These are phyloP conservation scores for Magnaporthales sp. DNA, from an alignment of 2,329 filamentous ascomycete species.

Conservation along the genomic window DNA sequence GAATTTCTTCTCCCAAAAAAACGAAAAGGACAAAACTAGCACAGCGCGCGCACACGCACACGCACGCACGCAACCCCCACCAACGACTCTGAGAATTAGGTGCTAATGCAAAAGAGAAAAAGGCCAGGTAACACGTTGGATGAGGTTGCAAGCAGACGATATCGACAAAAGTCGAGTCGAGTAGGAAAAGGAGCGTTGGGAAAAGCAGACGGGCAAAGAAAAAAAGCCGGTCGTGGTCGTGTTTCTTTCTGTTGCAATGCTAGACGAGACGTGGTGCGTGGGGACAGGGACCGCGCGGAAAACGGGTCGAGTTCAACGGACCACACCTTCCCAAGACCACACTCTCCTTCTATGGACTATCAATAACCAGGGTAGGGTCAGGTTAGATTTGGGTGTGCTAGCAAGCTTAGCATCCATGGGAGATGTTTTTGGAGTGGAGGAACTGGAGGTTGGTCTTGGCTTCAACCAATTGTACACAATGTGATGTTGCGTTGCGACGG, in stretches of 20 bases:
- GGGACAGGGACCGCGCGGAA: background rate
- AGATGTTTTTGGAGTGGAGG: background rate
- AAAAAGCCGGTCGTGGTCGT: constrained; percentile 3
- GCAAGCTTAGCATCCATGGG: background rate
- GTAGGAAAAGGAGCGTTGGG: constrained; percentile 5
- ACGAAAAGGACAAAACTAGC: background rate
- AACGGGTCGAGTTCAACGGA: background rate
- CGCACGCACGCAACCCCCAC: background rate
- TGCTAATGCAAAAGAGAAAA: background rate
- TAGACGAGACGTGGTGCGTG: background rate
- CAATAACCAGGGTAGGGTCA: background rate
- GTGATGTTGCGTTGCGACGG: background rate
- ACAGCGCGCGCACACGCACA: background rate
- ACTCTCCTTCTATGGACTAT: background rate
- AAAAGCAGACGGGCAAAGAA: background rate
- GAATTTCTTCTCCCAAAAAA: background rate
- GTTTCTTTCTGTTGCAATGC: background rate
- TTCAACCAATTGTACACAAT: background rate
- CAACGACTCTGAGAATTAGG: background rate
- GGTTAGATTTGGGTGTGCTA: background rate
- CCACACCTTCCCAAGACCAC: background rate
- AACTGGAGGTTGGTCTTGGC: background rate
- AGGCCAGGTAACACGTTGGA: background rate
- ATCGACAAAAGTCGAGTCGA: background rate
- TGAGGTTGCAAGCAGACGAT: background rate